Evolutionary conservation across 345 rosid genomes (phyloP), one percentile per base, ranked within the genome.

Genomic region (Mallotus nudiflorus): DNA sequence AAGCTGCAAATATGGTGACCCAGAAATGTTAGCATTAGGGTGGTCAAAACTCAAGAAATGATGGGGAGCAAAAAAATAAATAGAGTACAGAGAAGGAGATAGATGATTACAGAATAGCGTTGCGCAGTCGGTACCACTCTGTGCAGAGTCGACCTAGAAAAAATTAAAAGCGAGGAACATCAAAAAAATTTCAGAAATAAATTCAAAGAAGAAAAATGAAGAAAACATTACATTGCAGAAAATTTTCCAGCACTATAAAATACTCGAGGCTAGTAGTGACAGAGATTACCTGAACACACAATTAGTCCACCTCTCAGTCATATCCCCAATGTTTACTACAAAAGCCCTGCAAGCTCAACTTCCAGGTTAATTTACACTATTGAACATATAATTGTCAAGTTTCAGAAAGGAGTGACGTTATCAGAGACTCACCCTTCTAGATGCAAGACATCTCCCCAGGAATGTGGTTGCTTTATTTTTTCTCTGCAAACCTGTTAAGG

Each of bases 251-350:
- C n/a, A n/a, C n/a, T n/a, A n/a, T n/a, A n/a, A n/a, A n/a, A n/a
- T n/a, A n/a, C n/a, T n/a, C n/a, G n/a, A n/a, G n/a, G n/a, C n/a
- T n/a, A n/a, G n/a, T n/a, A n/a, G 56, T 54, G 50, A 6, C 11
- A 45, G 68, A 28, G 15, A 29, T 71, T 86, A 91, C 94, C 93
- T 73, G 79, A 88, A 93, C 73, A 88, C 70, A 65, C 91, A 83
- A 65, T 88, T 91, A 55, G 89, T 93, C 98, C 97, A 93, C 73
- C 97, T 83, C 82, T 93, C 97, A 92, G 84, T 85, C 83, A 89
- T 80, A 76, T 91, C 94, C 37, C 94, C 92, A 20, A 91, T 80
- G 83, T 89, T 87, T 16, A 91, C 94, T 4, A 91, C 68, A 78
- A 89, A 86, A 37, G 94, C 82, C 79, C 96, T 91, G 84, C 58